These are phyloP conservation scores for Carex littledalei DNA, from an alignment of 176 grass and related monocot genomes.

Conservation along the genomic window DNA sequence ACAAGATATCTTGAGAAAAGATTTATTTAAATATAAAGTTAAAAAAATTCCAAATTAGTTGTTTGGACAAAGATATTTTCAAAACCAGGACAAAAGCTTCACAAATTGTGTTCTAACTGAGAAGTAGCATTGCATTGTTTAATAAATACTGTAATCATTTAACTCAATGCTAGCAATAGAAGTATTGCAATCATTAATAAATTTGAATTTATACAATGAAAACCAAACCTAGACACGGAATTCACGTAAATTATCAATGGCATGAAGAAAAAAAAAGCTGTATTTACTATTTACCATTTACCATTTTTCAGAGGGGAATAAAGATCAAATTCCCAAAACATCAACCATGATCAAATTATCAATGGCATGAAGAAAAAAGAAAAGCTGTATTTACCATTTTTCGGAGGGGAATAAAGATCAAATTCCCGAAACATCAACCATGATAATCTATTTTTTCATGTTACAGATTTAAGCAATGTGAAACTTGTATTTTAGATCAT, in stretches of 20 bases:
- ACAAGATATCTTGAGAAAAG: not conserved
- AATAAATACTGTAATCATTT: not conserved
- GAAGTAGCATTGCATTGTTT: not conserved
- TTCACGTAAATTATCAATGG: too few relatives aligned
- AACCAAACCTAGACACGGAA: not conserved
- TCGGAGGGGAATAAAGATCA: not conserved
- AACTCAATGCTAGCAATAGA: not conserved
- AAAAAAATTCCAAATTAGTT: not conserved
- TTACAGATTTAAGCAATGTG: not conserved
- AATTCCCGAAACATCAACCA: not conserved
- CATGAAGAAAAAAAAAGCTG: not conserved
- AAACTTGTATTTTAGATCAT: not conserved
- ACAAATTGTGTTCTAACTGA: not conserved
- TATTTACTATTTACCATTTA: not conserved
- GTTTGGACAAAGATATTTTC: not conserved
- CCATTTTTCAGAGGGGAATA: not conserved
- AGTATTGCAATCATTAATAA: not conserved
- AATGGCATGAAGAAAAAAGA: not conserved
- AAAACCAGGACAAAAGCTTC: not conserved
- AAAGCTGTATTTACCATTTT: not conserved
- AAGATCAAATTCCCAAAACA: not conserved
- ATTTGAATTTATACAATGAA: not conserved
- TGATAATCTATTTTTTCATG: not conserved
- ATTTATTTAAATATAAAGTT: not conserved
- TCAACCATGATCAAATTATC: too few relatives aligned